Evolutionary conservation across 305 asterid species (phyloP).

Genomic region (Solanum aculeatissimum): DNA sequence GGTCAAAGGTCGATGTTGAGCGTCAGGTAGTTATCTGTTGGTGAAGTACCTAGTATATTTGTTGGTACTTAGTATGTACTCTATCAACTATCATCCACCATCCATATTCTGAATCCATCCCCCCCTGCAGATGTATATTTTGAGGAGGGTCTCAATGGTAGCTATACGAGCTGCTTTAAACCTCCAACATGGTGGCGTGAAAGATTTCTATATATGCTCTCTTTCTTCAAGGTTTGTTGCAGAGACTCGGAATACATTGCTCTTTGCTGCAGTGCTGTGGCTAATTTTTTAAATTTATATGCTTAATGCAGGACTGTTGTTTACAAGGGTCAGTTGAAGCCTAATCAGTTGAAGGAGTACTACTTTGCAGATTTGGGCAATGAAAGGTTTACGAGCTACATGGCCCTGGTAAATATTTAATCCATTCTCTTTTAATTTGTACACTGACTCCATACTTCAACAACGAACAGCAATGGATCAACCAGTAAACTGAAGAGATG

Average conservation of each 20-base stretch:
- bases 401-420: conserved; percentile 99
- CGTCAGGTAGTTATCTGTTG: conserved; percentile 54
- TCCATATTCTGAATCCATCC: not conserved
- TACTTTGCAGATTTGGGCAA: conserved; percentile 95
- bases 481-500: conserved; percentile 68
- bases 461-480: conserved; percentile 97
- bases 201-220: conserved; percentile 91
- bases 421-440: conserved; percentile 75
- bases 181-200: conserved; percentile 85
- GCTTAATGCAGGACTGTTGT: conserved; percentile 73
- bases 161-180: conserved; percentile 97
- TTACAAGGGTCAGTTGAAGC: conserved; percentile 99
- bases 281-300: not conserved
- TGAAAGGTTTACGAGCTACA: conserved; percentile 99
- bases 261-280: not conserved
- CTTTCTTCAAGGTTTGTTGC: conserved; percentile 79
- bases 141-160: conserved; percentile 96
- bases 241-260: not conserved
- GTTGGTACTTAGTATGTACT: not conserved
- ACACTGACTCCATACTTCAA: conserved; percentile 93
- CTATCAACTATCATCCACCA: not conserved
- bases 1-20: conserved; percentile 80
- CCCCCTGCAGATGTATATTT: conserved; percentile 73
- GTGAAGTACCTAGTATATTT: not conserved
- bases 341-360: conserved; percentile 79